A percentile compares a stretch with the other conserved stretches of the same genome.
Conservation (phyloP, 164 flowering plant genomes). For the Malania oleifera region DNA sequence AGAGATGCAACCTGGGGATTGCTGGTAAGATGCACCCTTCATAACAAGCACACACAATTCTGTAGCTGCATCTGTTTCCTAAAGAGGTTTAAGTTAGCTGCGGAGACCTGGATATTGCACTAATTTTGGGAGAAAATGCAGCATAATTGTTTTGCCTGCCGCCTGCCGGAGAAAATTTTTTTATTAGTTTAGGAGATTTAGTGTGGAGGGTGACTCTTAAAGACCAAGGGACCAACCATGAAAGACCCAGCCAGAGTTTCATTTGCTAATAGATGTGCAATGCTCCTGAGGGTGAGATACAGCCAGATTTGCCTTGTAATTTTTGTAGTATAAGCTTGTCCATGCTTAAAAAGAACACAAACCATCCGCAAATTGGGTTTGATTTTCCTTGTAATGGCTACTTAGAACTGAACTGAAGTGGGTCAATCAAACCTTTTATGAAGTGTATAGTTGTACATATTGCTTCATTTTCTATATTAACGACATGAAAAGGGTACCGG, state of each 20-base stretch:
- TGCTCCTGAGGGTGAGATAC: not conserved
- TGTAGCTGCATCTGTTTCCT: not conserved
- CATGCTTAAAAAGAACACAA: not conserved
- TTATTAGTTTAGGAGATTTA: not conserved
- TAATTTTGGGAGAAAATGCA: conserved; percentile 18
- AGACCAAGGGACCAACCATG: too few species aligned
- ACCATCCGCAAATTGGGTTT: not conserved
- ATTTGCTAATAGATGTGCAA: not conserved
- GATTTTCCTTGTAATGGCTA: not conserved
- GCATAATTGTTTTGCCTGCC: not conserved
- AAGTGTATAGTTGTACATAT: conserved; percentile 22
- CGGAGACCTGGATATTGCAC: conserved; percentile 25
- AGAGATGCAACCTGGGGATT: conserved; percentile 27
- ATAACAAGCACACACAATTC: not conserved
- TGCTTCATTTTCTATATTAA: conserved; percentile 6
- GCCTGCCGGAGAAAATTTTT: not conserved
- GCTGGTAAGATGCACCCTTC: conserved; percentile 21
- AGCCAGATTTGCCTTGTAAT: not conserved
- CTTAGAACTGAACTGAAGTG: not conserved
- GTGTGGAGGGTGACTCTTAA: not conserved
- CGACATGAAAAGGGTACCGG: too few species aligned
- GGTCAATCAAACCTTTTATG: conserved; percentile 1
- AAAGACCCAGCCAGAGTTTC: not conserved
- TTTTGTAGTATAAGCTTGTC: not conserved
- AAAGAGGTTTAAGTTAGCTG: too few species aligned